Evolutionary conservation across 106 monocot genomes (phyloP), one percentile per base, ranked within the genome.

Genomic region (Phalaenopsis aphrodite): DNA sequence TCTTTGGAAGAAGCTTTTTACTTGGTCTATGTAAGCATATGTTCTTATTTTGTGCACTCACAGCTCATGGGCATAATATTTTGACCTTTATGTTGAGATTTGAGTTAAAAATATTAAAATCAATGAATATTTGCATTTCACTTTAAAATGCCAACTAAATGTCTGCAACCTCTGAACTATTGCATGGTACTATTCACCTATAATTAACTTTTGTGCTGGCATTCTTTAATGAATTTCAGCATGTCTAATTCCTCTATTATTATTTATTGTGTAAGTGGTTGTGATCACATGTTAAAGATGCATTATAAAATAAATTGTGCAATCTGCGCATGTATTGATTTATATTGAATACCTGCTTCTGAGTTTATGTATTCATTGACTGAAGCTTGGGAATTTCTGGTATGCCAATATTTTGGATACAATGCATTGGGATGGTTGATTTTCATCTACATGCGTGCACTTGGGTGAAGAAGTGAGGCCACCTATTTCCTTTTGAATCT

Each of bases 1-100:
- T 85, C 75, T 99, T 16, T 99, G 99, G 99, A 92, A 88, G 78
- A 88, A 91, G 80, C 99, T 99, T 75, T 75, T 99, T 74, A 78
- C 85, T 8, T 95, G 92, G 99, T 94, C 99, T 56, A 95, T 93
- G 88, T 91, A 77, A 77, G 76, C 76, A n/a, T 77, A 52, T 77
- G 52, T 77, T 77, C 46, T 36, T 43, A 19, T 74, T 74, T 12
- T 74, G 74, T 17, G 41, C 43, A 74, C 19, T 69, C 39, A 39
- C 12, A 69, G 69, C 38, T 8, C 12, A 69, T 69, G 69, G 5
- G 3, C 69, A 69, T 69, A 14, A 69, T 69, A 38, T 69, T 69
- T 69, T 69, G 11, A 21, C 39, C 12, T 69, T 38, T 69, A 37
- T 68, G 68, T 68, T 68, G 68, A 38, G 24, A 68, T 6, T 66